Conservation (phyloP, 768 basidiomycete species). For the Lentinula aciculospora region DNA sequence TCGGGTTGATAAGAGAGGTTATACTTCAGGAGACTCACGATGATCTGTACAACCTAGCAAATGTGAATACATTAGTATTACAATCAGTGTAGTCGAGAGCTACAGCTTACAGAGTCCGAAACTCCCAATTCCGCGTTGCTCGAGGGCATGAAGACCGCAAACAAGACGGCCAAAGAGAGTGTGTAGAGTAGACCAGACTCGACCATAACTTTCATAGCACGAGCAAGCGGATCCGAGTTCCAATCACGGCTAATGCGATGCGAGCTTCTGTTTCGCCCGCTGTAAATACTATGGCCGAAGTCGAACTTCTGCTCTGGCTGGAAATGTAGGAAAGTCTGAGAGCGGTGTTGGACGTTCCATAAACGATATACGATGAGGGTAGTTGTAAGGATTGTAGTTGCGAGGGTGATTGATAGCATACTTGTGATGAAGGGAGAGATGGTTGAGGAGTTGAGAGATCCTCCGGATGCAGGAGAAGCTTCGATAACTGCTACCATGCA, state of each 20-base stretch:
- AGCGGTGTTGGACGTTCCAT: slow-evolving; percentile 24
- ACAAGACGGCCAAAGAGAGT: slow-evolving; percentile 26
- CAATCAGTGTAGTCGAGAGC: not conserved
- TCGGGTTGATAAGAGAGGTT: not conserved
- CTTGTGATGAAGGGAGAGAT: slow-evolving; percentile 31
- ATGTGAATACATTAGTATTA: not conserved
- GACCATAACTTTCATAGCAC: slow-evolving; percentile 26
- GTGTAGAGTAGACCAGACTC: slow-evolving; percentile 37
- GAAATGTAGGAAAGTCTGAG: slow-evolving; percentile 16
- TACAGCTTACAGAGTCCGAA: slow-evolving; percentile 28
- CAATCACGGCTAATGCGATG: not conserved
- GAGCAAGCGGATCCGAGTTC: slow-evolving; percentile 16
- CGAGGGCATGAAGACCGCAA: slow-evolving; percentile 27
- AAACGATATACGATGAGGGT: slow-evolving; percentile 32
- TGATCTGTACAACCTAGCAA: slow-evolving; percentile 33
- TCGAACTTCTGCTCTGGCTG: slow-evolving; percentile 5
- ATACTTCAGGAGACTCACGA: slow-evolving; percentile 19
- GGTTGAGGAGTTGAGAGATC: slow-evolving; percentile 19
- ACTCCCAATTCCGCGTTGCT: slow-evolving; percentile 31
- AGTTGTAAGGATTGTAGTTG: slow-evolving; percentile 30
- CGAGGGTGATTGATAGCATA: slow-evolving; percentile 29
- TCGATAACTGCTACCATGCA: slow-evolving; percentile 25
- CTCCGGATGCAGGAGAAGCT: slow-evolving; percentile 18
- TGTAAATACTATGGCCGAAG: not conserved
- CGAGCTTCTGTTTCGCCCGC: not conserved